These are phyloP conservation scores for Pseudogymnoascus sp. DNA, from an alignment of 2,329 filamentous ascomycete genomes.

Conservation along the genomic window DNA sequence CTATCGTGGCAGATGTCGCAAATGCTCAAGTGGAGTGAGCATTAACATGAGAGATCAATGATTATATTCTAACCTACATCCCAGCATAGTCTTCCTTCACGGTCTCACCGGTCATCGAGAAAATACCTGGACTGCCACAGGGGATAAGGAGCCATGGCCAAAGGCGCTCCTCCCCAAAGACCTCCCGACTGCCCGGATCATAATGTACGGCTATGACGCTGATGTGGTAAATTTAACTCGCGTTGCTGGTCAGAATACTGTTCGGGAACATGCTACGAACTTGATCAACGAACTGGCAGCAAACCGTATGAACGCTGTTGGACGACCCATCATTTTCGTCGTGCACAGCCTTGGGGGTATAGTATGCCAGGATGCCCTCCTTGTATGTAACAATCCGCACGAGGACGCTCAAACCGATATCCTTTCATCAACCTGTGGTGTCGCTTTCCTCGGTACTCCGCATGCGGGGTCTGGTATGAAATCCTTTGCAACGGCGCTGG, in stretches of 20 bases:
- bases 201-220: conserved; percentile 36
- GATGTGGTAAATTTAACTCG: conserved; percentile 20
- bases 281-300: background rate
- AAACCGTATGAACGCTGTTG: background rate
- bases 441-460: conserved; percentile 35
- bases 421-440: conserved; percentile 23
- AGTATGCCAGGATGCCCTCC: conserved; percentile 33
- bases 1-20: background rate
- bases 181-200: conserved; percentile 29
- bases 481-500: conserved; percentile 27
- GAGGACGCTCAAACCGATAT: conserved; percentile 28
- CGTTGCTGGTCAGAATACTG: background rate
- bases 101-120: conserved; percentile 34
- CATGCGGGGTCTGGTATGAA: conserved; percentile 31
- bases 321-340: conserved; percentile 30
- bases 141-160: conserved; percentile 30
- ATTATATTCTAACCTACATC: background rate
- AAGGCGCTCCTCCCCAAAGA: conserved; percentile 27
- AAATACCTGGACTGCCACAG: conserved; percentile 32
- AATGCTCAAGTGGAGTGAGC: background rate
- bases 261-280: background rate
- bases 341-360: conserved; percentile 35
- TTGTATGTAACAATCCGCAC: conserved; percentile 27
- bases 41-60: background rate
- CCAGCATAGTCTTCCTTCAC: conserved; percentile 34